Percentiles rank a stretch among this genome's conserved stretches.
phyloP scores from a whole-genome alignment of 192 early-diverging fungal species.

The Chytriomyces sp. region DNA sequence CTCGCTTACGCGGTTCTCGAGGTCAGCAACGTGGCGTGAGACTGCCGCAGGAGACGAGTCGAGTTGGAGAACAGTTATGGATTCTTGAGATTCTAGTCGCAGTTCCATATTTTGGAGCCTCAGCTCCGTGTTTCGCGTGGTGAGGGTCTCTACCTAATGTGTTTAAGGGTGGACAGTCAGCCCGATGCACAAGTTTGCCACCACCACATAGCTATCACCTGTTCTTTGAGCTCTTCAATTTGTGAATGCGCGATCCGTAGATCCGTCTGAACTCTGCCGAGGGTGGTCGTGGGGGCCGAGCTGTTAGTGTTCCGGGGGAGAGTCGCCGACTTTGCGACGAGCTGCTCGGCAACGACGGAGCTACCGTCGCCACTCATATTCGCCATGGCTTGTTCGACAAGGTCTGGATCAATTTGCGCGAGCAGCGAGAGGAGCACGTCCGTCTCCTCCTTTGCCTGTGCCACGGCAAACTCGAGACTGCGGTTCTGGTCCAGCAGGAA shows the following conservation, averaged over 20 bases:
- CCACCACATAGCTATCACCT: background rate
- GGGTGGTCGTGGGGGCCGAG: too few species aligned
- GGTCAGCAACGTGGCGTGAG: background rate
- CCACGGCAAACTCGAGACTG: slow-evolving; percentile 6
- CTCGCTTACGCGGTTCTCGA: slow-evolving; percentile 2
- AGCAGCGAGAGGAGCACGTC: slow-evolving; percentile 18
- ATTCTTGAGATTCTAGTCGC: too few species aligned
- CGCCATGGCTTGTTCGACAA: slow-evolving; percentile 10
- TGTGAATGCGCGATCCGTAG: background rate
- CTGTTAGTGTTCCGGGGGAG: too few species aligned
- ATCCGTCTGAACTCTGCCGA: too few species aligned
- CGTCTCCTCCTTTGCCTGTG: background rate
- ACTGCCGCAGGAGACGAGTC: background rate
- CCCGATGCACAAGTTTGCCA: background rate
- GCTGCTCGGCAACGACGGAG: too few species aligned
- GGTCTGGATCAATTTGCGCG: slow-evolving; percentile 6
- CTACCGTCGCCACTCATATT: too few species aligned
- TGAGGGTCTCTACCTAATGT: background rate
- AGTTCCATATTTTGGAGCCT: slow-evolving; percentile 9
- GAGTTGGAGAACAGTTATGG: too few species aligned
- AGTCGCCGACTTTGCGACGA: too few species aligned
- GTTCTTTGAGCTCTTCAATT: slow-evolving; percentile 8
- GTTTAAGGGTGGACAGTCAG: background rate
- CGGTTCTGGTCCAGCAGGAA: slow-evolving; percentile 32
- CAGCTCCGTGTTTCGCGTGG: slow-evolving; percentile 5